Evolutionary conservation across 2,329 filamentous ascomycete species (phyloP).

Genomic region (Fusarium denticulatum): DNA sequence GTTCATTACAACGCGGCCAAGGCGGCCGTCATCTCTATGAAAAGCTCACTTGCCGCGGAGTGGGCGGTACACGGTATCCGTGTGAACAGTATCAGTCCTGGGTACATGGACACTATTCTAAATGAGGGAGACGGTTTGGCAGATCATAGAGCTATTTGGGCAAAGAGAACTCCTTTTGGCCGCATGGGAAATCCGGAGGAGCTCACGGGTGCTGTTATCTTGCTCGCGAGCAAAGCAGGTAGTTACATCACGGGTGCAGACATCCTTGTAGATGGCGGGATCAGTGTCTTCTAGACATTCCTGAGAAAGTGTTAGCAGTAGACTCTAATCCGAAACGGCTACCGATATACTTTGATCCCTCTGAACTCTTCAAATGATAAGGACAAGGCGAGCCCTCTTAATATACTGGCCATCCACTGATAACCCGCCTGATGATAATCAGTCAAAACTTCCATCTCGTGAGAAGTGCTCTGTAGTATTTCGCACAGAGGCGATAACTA

Average conservation of each 20-base stretch:
- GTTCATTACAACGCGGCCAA: slow-evolving; percentile 71
- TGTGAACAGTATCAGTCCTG: slow-evolving; percentile 16
- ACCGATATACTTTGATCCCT: background rate
- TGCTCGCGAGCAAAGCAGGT: slow-evolving; percentile 16
- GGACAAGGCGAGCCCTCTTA: too few relatives aligned
- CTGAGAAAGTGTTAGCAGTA: background rate
- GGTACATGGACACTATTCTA: slow-evolving; percentile 17
- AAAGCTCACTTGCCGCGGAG: slow-evolving; percentile 12
- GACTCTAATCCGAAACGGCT: accelerated
- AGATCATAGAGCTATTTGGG: slow-evolving; percentile 13
- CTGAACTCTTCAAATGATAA: accelerated
- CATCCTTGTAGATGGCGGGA: slow-evolving; percentile 12
- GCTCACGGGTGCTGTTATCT: slow-evolving; percentile 5
- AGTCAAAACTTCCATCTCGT: background rate
- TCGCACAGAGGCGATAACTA: accelerated
- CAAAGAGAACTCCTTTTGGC: slow-evolving; percentile 1
- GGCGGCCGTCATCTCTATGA: slow-evolving; percentile 5
- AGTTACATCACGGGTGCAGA: slow-evolving; percentile 20
- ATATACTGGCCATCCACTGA: background rate
- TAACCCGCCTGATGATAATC: background rate
- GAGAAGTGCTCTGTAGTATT: too few relatives aligned
- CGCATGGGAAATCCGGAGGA: slow-evolving; percentile 16
- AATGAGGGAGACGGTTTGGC: slow-evolving; percentile 16
- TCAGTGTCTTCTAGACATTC: slow-evolving; percentile 2
- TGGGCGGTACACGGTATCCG: slow-evolving; percentile 14